Evolutionary conservation across 371 early-diverging fungal genomes (phyloP).

Genomic region (Entomophthora muscae): DNA sequence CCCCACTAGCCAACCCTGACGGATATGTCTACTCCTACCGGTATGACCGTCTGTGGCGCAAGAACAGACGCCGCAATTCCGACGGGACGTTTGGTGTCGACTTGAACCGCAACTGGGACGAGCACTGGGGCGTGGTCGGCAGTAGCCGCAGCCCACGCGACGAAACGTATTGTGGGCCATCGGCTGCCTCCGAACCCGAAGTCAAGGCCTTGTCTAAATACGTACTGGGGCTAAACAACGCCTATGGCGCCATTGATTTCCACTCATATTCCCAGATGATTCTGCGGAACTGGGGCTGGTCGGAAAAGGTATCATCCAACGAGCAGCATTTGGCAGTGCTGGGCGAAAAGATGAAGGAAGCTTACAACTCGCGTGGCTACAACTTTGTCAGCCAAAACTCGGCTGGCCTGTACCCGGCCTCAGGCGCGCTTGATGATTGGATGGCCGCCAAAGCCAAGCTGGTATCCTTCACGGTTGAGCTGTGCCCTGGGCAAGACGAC

Average conservation of each 20-base stretch:
- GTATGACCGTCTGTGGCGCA: constrained; percentile 32
- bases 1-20: constrained; percentile 36
- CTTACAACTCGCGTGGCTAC: background rate
- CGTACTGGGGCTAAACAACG: constrained; percentile 20
- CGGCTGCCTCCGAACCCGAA: constrained; percentile 33
- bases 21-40: constrained; percentile 23
- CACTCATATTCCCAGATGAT: constrained; percentile 28
- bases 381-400: background rate
- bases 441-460: constrained; percentile 3
- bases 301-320: constrained; percentile 10
- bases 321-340: constrained; percentile 8
- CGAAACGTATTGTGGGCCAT: constrained; percentile 31
- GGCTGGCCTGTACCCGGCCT: constrained; percentile 2
- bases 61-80: constrained; percentile 21
- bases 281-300: constrained; percentile 26
- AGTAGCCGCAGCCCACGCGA: constrained; percentile 2
- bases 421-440: constrained; percentile 7
- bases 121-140: background rate
- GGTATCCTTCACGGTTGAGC: constrained; percentile 2
- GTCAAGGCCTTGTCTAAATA: constrained; percentile 24
- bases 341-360: background rate
- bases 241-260: constrained; percentile 34
- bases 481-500: background rate
- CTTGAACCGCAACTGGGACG: no score
- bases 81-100: constrained; percentile 1